These are phyloP conservation scores for Aurantiochytrium sp. DNA, from an alignment of 108 stramenopile genomes.

Conservation along the genomic window DNA sequence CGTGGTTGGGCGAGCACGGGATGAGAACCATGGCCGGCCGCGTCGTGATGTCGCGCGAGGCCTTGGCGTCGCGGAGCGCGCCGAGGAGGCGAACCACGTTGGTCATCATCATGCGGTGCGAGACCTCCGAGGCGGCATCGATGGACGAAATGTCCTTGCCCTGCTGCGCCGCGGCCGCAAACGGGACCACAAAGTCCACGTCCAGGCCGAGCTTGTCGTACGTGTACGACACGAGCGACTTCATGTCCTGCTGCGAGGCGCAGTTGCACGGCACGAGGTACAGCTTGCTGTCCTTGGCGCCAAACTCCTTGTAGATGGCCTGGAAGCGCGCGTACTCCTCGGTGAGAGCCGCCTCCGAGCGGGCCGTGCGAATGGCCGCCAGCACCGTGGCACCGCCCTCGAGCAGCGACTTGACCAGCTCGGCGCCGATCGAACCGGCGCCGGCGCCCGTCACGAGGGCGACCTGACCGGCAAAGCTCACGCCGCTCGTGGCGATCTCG, in stretches of 20 bases:
- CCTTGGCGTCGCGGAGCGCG: not conserved
- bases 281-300: slow-evolving; percentile 28
- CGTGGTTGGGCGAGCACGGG: slow-evolving; percentile 31
- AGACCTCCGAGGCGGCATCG: slow-evolving; percentile 16
- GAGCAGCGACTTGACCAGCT: slow-evolving; percentile 2
- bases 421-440: slow-evolving; percentile 27
- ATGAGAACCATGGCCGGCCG: slow-evolving; percentile 15
- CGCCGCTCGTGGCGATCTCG: not conserved
- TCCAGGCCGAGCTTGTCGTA: slow-evolving; percentile 9
- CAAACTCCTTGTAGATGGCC: slow-evolving; percentile 30
- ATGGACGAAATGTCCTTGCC: slow-evolving; percentile 16
- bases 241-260: slow-evolving; percentile 27
- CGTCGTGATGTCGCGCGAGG: not conserved
- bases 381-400: slow-evolving; percentile 30
- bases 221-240: not conserved
- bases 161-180: slow-evolving; percentile 25
- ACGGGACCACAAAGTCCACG: slow-evolving; percentile 34
- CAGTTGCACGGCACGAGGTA: slow-evolving; percentile 27
- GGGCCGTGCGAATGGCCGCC: not conserved
- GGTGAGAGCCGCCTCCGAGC: not conserved
- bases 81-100: slow-evolving; percentile 34
- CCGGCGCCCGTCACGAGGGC: slow-evolving; percentile 33
- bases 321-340: slow-evolving; percentile 29
- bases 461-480: slow-evolving; percentile 28
- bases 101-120: slow-evolving; percentile 39